Evolutionary conservation across 331 rosid species (phyloP).

Genomic region (Quercus phellos): DNA sequence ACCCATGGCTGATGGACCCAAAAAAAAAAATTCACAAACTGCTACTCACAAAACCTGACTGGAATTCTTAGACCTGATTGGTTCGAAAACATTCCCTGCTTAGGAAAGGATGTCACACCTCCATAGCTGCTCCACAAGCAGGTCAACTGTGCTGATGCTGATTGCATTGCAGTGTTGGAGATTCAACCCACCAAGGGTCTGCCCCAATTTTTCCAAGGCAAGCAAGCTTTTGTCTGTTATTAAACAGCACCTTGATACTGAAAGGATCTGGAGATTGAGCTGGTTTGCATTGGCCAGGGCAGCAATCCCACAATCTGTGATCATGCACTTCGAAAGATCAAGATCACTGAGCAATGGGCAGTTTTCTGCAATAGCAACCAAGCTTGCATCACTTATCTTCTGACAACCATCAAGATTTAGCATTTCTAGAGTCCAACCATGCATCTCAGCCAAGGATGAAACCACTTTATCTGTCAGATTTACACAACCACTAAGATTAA

Average conservation of each 20-base stretch:
- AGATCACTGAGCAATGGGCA: constrained; percentile 67
- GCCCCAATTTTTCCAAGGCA: constrained; percentile 53
- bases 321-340: constrained; percentile 59
- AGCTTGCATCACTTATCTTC: constrained; percentile 51
- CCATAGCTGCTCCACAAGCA: constrained; percentile 56
- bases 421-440: constrained; percentile 66
- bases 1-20: constrained; percentile 78
- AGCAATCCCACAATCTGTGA: constrained; percentile 65
- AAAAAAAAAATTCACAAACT: constrained; percentile 54
- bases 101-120: constrained; percentile 72
- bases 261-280: constrained; percentile 61
- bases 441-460: constrained; percentile 46
- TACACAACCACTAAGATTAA: constrained; percentile 66
- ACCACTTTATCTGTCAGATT: constrained; percentile 65
- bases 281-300: constrained; percentile 48
- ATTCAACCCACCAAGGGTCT: constrained; percentile 71
- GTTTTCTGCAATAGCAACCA: constrained; percentile 55
- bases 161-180: constrained; percentile 65
- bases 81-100: constrained; percentile 15
- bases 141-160: constrained; percentile 44
- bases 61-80: constrained; percentile 28
- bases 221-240: constrained; percentile 64
- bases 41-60: constrained; percentile 38
- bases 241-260: constrained; percentile 56
- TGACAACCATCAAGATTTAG: constrained; percentile 68